These are phyloP conservation scores for Rubia peregrina DNA, from an alignment of 305 asterid species.

Conservation along the genomic window DNA sequence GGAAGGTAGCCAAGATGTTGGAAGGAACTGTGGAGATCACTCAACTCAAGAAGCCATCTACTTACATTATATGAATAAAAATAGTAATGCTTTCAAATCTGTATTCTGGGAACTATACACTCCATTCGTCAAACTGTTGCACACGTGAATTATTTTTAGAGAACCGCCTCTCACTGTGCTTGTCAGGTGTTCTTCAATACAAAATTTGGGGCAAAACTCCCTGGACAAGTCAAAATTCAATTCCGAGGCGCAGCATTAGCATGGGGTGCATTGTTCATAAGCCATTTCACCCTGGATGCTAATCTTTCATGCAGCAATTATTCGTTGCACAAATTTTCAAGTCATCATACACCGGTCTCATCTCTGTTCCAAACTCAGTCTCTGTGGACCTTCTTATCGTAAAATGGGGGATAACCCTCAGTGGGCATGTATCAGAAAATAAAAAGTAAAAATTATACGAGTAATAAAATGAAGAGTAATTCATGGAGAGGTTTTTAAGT, in stretches of 20 bases:
- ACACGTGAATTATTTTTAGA: background rate
- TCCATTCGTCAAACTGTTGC: background rate
- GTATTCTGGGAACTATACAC: background rate
- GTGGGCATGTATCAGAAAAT: too few relatives aligned
- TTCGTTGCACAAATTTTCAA: background rate
- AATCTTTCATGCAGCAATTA: background rate
- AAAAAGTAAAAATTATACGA: too few relatives aligned
- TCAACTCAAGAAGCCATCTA: conserved; percentile 57
- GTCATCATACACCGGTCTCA: background rate
- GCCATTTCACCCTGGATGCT: background rate
- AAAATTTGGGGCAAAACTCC: conserved; percentile 1
- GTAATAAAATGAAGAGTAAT: too few relatives aligned
- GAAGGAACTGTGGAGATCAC: conserved; percentile 83
- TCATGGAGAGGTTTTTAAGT: too few relatives aligned
- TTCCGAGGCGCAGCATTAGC: background rate
- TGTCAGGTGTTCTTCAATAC: background rate
- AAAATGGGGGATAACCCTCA: too few relatives aligned
- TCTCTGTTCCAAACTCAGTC: conserved; percentile 32
- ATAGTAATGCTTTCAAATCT: background rate
- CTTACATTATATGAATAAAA: conserved; percentile 17
- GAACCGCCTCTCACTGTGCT: background rate
- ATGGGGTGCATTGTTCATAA: background rate
- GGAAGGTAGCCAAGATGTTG: conserved; percentile 87
- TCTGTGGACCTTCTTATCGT: conserved; percentile 68
- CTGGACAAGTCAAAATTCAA: background rate